Conservation (phyloP, 352 stramenopile species). For the Bremia lactucae region DNA sequence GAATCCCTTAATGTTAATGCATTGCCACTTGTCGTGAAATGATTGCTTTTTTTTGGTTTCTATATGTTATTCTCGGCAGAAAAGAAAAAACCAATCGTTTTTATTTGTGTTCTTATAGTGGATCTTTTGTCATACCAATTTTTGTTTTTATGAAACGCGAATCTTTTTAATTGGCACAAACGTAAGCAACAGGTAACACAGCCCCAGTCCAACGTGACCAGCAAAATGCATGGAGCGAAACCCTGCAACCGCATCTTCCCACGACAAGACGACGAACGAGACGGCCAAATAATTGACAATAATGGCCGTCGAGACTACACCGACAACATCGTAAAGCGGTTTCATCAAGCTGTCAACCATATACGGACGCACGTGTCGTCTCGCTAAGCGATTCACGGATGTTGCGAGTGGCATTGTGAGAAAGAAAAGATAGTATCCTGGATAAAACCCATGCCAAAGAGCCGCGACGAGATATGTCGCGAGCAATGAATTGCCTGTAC, state of each 20-base stretch:
- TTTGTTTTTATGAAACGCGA: too few species aligned
- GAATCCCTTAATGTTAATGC: too few species aligned
- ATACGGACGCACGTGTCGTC: constrained; percentile 40
- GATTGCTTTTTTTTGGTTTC: too few species aligned
- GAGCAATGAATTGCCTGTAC: constrained; percentile 87
- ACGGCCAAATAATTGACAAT: constrained; percentile 67
- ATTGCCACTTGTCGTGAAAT: too few species aligned
- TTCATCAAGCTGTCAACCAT: constrained; percentile 35
- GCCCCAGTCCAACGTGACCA: constrained; percentile 37
- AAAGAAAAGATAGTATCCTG: constrained; percentile 97
- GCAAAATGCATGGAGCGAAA: constrained; percentile 50
- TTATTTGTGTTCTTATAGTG: too few species aligned
- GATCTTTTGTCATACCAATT: too few species aligned
- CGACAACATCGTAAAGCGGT: constrained; percentile 45
- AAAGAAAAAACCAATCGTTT: too few species aligned
- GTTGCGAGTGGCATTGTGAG: constrained; percentile 47
- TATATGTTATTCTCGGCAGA: too few species aligned
- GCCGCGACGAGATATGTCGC: constrained; percentile 92
- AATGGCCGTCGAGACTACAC: constrained; percentile 42
- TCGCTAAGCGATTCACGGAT: constrained; percentile 51
- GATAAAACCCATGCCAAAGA: constrained; percentile 99
- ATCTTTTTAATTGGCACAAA: constrained; percentile 35
- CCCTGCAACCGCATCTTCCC: constrained; percentile 33
- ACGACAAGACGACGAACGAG: constrained; percentile 64
- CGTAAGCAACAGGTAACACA: constrained; percentile 29